These are phyloP conservation scores for Metarhizium anisopliae DNA, from an alignment of 2,329 filamentous ascomycete genomes.

Conservation along the genomic window DNA sequence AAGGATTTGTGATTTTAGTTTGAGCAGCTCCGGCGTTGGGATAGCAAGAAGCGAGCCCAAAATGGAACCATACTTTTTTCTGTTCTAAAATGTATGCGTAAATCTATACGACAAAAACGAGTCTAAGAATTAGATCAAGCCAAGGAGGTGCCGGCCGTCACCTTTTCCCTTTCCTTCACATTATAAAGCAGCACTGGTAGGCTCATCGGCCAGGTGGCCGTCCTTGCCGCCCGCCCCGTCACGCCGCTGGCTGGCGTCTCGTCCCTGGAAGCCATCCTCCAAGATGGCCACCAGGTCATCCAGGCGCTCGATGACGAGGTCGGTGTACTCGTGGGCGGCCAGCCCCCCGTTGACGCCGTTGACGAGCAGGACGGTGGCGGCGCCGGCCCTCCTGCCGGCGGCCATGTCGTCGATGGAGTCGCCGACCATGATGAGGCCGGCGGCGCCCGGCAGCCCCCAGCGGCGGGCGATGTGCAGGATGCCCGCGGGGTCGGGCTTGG, in stretches of 20 bases:
- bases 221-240: not conserved
- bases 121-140: too few species aligned
- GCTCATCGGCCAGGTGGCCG: not conserved
- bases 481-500: slow-evolving; percentile 82
- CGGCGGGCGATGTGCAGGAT: slow-evolving; percentile 74
- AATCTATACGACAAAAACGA: too few species aligned
- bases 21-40: not conserved
- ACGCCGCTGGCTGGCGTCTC: slow-evolving; percentile 13
- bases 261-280: slow-evolving; percentile 63
- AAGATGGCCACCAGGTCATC: slow-evolving; percentile 71
- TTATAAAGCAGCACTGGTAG: slow-evolving; percentile 4
- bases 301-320: slow-evolving; percentile 60
- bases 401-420: slow-evolving; percentile 91
- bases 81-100: not conserved
- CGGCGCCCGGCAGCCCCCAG: slow-evolving; percentile 56
- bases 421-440: slow-evolving; percentile 55
- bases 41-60: not conserved
- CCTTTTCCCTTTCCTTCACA: too few species aligned
- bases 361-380: slow-evolving; percentile 79
- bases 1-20: not conserved
- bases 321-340: slow-evolving; percentile 64
- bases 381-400: slow-evolving; percentile 72
- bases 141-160: too few species aligned
- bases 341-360: slow-evolving; percentile 73
- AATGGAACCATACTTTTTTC: not conserved